phyloP scores from a whole-genome alignment of 345 rosid genomes.

The Pseudoturritis turrita region DNA sequence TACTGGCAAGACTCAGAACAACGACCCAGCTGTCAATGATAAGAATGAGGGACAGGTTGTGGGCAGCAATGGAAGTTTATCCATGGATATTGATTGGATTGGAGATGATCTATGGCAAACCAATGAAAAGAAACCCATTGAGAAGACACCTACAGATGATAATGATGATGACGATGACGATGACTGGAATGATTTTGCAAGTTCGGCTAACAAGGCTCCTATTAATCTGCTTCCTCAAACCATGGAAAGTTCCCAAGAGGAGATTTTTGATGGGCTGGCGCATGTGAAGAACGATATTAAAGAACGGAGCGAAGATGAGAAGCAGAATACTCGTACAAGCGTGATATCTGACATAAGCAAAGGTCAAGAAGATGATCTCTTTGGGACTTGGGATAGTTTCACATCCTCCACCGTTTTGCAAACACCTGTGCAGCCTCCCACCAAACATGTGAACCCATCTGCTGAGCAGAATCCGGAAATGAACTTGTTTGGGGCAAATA shows the following conservation, averaged over 20 bases:
- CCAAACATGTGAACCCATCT: constrained; percentile 21
- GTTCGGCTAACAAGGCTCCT: constrained; percentile 45
- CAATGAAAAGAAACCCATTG: constrained; percentile 25
- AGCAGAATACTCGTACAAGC: constrained; percentile 32
- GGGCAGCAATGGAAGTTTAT: constrained; percentile 33
- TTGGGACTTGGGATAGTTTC: constrained; percentile 69
- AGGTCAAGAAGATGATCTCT: constrained; percentile 46
- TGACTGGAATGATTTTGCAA: constrained; percentile 70
- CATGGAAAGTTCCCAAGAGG: constrained; percentile 19
- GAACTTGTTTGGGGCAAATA: constrained; percentile 31
- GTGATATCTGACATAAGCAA: constrained; percentile 26
- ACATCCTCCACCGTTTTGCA: constrained; percentile 36
- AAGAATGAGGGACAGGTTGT: constrained; percentile 14
- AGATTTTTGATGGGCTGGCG: constrained; percentile 12
- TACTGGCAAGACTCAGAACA: constrained; percentile 22
- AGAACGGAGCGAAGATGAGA: constrained; percentile 27
- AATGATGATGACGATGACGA: constrained; percentile 39
- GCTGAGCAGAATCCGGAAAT: constrained; percentile 32
- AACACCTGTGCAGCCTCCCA: constrained; percentile 31
- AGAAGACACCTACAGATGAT: constrained; percentile 14
- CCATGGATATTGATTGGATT: constrained; percentile 42
- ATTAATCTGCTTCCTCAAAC: constrained; percentile 18
- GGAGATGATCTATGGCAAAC: constrained; percentile 37
- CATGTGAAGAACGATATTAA: constrained; percentile 10
- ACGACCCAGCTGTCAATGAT: constrained; percentile 16